Conservation (phyloP, 1,284 basidiomycete species). For the Tremellales sp. region DNA sequence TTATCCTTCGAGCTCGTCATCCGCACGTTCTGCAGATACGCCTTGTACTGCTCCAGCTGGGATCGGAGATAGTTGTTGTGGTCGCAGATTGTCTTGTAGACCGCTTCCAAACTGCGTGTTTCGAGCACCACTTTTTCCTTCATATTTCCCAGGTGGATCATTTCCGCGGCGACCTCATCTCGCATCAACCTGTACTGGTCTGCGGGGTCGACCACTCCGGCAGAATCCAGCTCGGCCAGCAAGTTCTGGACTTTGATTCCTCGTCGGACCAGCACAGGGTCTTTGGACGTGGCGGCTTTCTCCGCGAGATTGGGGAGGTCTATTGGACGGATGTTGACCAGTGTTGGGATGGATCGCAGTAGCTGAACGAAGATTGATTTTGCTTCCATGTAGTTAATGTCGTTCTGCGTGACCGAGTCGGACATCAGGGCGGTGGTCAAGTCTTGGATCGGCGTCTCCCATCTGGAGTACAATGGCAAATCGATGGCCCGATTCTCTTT, state of each 20-base stretch:
- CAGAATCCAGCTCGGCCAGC: constrained; percentile 90
- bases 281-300: constrained; percentile 92
- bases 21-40: constrained; percentile 95
- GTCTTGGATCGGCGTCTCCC: constrained; percentile 99
- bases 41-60: constrained; percentile 99
- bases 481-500: constrained; percentile 96
- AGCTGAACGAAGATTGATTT: constrained; percentile 99
- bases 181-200: constrained; percentile 93
- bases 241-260: constrained; percentile 99
- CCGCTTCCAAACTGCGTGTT: constrained; percentile 85
- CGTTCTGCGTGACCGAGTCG: constrained; percentile 89
- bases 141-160: constrained; percentile 92
- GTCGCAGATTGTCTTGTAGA: constrained; percentile 98
- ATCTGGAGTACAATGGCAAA: constrained; percentile 88
- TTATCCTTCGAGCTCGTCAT: constrained; percentile 78
- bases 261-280: constrained; percentile 86
- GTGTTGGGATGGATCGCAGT: constrained; percentile 85
- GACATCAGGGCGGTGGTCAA: constrained; percentile 90
- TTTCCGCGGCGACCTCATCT: constrained; percentile 92
- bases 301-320: constrained; percentile 88
- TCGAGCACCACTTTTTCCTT: constrained; percentile 93
- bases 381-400: constrained; percentile 99
- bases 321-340: constrained; percentile 79
- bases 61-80: constrained; percentile 96
- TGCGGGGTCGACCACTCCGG: constrained; percentile 72